phyloP scores from a whole-genome alignment of 2,329 filamentous ascomycete genomes.

The Mycosphaerelloides madeirae region DNA sequence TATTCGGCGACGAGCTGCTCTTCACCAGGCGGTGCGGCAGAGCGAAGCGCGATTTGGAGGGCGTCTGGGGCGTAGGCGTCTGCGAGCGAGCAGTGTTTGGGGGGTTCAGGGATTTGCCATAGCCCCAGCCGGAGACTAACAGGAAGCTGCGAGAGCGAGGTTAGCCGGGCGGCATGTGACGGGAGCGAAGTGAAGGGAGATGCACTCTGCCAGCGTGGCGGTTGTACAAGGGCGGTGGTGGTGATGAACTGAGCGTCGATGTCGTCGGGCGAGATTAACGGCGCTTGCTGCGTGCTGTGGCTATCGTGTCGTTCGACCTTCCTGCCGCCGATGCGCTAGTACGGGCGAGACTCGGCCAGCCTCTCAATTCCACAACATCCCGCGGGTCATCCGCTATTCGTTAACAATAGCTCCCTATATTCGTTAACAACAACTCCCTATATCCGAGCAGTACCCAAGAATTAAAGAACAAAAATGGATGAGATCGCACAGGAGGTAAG shows the following conservation, averaged over 20 bases:
- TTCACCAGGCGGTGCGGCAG: slow-evolving; percentile 21
- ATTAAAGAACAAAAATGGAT: too few species aligned
- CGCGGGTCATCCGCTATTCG: too few species aligned
- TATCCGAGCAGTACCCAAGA: too few species aligned
- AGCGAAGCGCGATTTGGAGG: slow-evolving; percentile 13
- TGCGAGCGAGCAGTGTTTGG: slow-evolving; percentile 7
- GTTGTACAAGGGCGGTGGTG: not conserved
- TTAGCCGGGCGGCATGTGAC: not conserved
- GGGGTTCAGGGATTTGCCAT: not conserved
- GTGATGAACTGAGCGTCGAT: not conserved
- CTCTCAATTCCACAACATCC: too few species aligned
- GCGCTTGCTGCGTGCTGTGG: not conserved
- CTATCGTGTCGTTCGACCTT: not conserved
- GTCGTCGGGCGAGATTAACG: not conserved
- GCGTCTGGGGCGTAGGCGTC: slow-evolving; percentile 6
- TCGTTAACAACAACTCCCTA: too few species aligned
- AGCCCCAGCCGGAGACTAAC: slow-evolving; percentile 11
- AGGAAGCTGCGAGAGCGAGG: slow-evolving; percentile 10
- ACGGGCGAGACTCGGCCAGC: too few species aligned
- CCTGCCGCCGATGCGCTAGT: too few species aligned
- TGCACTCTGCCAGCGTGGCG: slow-evolving; percentile 16
- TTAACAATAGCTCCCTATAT: too few species aligned
- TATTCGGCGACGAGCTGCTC: slow-evolving; percentile 20
- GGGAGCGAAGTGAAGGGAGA: not conserved
- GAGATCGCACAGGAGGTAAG: too few species aligned